Evolutionary conservation across 805 yeast species (phyloP), one percentile per base, ranked within the genome.

Genomic region (Candida verbasci): DNA sequence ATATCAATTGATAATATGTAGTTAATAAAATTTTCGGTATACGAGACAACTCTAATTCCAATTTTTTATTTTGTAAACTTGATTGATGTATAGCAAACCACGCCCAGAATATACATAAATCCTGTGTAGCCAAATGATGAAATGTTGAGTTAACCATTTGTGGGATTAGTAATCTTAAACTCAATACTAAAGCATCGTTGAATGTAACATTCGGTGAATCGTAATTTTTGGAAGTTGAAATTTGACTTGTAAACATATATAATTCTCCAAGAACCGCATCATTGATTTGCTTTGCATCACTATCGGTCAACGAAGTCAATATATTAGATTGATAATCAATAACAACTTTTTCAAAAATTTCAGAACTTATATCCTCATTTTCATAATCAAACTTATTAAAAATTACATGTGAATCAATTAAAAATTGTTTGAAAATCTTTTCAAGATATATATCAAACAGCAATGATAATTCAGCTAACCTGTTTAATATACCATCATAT

Each of bases 381-480:
- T 29, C 23, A 25, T 44, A 49, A 32, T 57, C 54, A 9, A 59
- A 41, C 9, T 50, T 35, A 9, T 53, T 49, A 34, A 82, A 76
- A 3, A 82, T 49, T 2, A 53, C 47, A 28, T 54, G 56, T 2
- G 80, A 56, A 23, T 65, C 65, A 3, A 52, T 47, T 7, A 60
- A 28, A 68, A 50, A 49, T 49, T 60, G 45, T 2, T 46, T 42
- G 29, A 81, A 69, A 16, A 58, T 56, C 1, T 49, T 48, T n/a
- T 58, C 59, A 9, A 79, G 59, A 35, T 81, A 76, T 35, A 86
- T 50, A 56, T 89, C 97, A 56, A 74, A 75, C 3, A 93, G 76
- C 22, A 67, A 50, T 0, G 83, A 72, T 41, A 87, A 61, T 37
- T 54, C 62, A 27, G 45, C 44, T 18, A 40, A 52, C 39, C 62